Percentiles rank a stretch among this genome's conserved stretches.
Evolutionary conservation across 345 rosid species (phyloP).

Genomic region (Salix caprea): DNA sequence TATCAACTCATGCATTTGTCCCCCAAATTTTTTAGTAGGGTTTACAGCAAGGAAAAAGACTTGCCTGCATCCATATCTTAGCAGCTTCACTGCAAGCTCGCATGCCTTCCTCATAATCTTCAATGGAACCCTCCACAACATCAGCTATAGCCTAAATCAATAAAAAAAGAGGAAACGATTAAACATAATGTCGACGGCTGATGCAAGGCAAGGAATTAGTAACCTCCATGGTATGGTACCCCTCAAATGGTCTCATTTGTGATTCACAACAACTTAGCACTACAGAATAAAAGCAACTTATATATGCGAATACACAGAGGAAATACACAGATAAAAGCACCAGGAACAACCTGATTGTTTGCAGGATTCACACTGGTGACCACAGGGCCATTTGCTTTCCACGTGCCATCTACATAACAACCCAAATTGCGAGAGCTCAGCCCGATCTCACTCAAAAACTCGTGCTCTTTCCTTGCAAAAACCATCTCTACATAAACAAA

Average conservation of each 20-base stretch:
- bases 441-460: slow-evolving; percentile 80
- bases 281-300: neutral
- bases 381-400: slow-evolving; percentile 73
- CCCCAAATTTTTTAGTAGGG: neutral
- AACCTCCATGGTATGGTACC: neutral
- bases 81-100: slow-evolving; percentile 83
- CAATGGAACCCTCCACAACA: slow-evolving; percentile 71
- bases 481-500: slow-evolving; percentile 50
- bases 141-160: slow-evolving; percentile 45
- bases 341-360: slow-evolving; percentile 61
- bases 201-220: neutral
- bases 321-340: neutral
- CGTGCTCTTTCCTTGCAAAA: slow-evolving; percentile 53
- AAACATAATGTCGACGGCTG: neutral
- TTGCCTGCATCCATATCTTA: slow-evolving; percentile 82
- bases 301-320: neutral
- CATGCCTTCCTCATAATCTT: slow-evolving; percentile 79
- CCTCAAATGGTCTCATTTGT: neutral
- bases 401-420: slow-evolving; percentile 60
- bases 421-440: slow-evolving; percentile 60
- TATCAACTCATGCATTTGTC: neutral
- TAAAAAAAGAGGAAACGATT: neutral
- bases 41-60: neutral
- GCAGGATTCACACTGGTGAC: slow-evolving; percentile 70
- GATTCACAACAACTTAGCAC: neutral